Conservation (phyloP, 352 stramenopile genomes). For the Phytophthora sansomeana region DNA sequence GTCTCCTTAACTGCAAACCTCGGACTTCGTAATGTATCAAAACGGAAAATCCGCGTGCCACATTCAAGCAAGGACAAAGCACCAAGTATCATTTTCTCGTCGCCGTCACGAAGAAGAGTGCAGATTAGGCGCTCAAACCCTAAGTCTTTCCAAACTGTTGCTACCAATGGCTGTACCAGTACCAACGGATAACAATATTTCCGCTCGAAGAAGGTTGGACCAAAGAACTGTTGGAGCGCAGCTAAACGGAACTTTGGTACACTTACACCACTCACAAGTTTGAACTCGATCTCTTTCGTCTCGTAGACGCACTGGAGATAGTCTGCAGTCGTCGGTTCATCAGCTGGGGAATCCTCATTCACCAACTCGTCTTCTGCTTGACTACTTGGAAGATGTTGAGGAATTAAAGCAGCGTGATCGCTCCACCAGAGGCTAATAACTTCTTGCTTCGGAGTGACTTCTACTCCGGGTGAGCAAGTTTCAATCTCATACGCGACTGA, state of each 20-base stretch:
- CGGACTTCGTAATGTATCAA: conserved; percentile 11
- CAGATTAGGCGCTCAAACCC: conserved; percentile 34
- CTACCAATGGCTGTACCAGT: conserved; percentile 27
- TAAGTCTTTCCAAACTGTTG: conserved; percentile 42
- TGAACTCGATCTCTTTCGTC: conserved; percentile 56
- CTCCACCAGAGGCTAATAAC: conserved; percentile 21
- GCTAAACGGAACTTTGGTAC: conserved; percentile 53
- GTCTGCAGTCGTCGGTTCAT: conserved; percentile 4
- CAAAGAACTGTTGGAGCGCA: conserved; percentile 48
- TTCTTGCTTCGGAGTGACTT: not conserved
- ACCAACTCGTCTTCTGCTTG: conserved; percentile 10
- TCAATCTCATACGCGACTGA: not conserved
- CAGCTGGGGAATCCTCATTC: not conserved
- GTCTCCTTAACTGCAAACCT: not conserved
- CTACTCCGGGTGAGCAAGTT: not conserved
- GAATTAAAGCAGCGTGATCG: conserved; percentile 13
- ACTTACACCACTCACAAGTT: conserved; percentile 37
- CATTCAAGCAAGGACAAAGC: conserved; percentile 49
- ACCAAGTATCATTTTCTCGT: conserved; percentile 46
- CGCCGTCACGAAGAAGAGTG: conserved; percentile 41
- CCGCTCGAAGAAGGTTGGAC: conserved; percentile 38
- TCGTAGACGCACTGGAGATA: conserved; percentile 37
- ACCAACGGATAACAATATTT: conserved; percentile 36
- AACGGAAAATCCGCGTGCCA: conserved; percentile 49
- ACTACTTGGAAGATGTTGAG: conserved; percentile 7